Conservation (phyloP, 2,329 filamentous ascomycete genomes). For the Pyricularia pennisetigena region DNA sequence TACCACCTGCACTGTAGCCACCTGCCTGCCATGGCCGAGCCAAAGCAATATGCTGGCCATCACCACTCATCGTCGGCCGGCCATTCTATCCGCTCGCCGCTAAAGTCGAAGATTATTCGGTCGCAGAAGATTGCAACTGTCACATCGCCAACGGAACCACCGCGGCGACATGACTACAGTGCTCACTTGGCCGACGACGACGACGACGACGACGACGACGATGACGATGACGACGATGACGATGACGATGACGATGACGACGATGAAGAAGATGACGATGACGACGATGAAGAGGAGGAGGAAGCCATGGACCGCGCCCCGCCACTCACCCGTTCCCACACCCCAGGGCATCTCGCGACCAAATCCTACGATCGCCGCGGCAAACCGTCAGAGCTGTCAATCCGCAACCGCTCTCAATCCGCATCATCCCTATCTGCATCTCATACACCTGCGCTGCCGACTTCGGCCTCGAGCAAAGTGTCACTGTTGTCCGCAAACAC, state of each 20-base stretch:
- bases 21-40: neutral
- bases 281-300: slow-evolving; percentile 16
- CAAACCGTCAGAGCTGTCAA: slow-evolving; percentile 40
- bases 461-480: slow-evolving; percentile 11
- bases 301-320: slow-evolving; percentile 23
- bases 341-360: slow-evolving; percentile 49
- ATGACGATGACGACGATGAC: slow-evolving; percentile 14
- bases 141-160: slow-evolving; percentile 22
- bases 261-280: slow-evolving; percentile 17
- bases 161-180: slow-evolving; percentile 12
- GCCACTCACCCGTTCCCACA: slow-evolving; percentile 45
- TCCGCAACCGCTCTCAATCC: slow-evolving; percentile 46
- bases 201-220: slow-evolving; percentile 19
- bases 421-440: slow-evolving; percentile 18
- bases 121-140: slow-evolving; percentile 39
- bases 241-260: slow-evolving; percentile 18
- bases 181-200: slow-evolving; percentile 18
- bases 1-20: neutral
- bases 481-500: slow-evolving; percentile 1
- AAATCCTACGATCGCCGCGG: slow-evolving; percentile 43
- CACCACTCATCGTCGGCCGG: slow-evolving; percentile 11
- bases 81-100: slow-evolving; percentile 20
- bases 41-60: slow-evolving; percentile 2
- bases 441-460: slow-evolving; percentile 17
- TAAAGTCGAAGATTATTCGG: slow-evolving; percentile 36